These are phyloP conservation scores for Lasiosphaeria hispida DNA, from an alignment of 495 filamentous ascomycete genomes.

Conservation along the genomic window DNA sequence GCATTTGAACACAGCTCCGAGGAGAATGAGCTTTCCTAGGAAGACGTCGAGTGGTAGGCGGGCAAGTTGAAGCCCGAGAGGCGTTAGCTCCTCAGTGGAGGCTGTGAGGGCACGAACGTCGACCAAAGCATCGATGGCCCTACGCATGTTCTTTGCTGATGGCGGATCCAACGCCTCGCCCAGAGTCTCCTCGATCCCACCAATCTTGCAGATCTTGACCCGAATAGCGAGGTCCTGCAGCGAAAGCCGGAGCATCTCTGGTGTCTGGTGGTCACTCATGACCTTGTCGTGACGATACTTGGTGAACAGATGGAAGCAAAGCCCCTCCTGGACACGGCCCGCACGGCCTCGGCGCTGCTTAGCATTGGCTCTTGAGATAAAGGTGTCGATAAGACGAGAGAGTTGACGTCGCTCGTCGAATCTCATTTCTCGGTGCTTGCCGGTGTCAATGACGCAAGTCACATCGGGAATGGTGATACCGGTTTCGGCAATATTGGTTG, in stretches of 20 bases:
- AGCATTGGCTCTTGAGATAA: constrained; percentile 90
- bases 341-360: constrained; percentile 92
- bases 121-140: constrained; percentile 86
- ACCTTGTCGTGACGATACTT: constrained; percentile 74
- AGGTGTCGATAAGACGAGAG: constrained; percentile 83
- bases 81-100: constrained; percentile 72
- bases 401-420: constrained; percentile 92
- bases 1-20: constrained; percentile 81
- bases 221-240: constrained; percentile 90
- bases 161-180: constrained; percentile 89
- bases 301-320: constrained; percentile 95
- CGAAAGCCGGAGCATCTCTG: constrained; percentile 90
- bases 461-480: constrained; percentile 97
- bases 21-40: constrained; percentile 85
- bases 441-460: constrained; percentile 90
- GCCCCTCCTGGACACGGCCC: constrained; percentile 89
- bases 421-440: constrained; percentile 93
- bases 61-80: constrained; percentile 80
- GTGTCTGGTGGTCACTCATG: constrained; percentile 88
- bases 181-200: constrained; percentile 84
- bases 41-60: constrained; percentile 90
- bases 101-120: constrained; percentile 87
- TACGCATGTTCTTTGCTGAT: constrained; percentile 81
- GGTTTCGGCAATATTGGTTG: constrained; percentile 96
- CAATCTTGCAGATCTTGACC: constrained; percentile 96